Percentiles rank a stretch among this genome's conserved stretches.
Conservation (phyloP, 371 early-diverging fungal genomes). For the Rhizopus arrhizus region DNA sequence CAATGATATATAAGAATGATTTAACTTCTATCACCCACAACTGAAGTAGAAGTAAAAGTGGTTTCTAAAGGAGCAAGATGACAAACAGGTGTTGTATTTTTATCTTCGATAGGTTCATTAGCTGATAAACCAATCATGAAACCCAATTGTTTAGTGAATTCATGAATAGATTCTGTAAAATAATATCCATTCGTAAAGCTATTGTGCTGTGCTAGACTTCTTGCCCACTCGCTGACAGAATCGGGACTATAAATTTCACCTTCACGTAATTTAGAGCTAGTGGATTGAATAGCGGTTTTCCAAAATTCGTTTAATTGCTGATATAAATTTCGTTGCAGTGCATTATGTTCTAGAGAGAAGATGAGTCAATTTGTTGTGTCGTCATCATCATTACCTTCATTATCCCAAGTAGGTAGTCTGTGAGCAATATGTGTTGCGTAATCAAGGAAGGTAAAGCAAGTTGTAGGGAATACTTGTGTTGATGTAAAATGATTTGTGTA, state of each 20-base stretch:
- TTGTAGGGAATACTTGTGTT: conserved; percentile 69
- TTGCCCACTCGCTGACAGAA: conserved; percentile 82
- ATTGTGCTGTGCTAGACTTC: conserved; percentile 64
- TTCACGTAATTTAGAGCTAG: conserved; percentile 71
- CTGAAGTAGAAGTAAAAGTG: conserved; percentile 33
- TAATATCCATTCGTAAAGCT: conserved; percentile 41
- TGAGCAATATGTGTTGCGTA: conserved; percentile 74
- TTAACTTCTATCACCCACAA: conserved; percentile 42
- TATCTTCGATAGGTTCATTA: not conserved
- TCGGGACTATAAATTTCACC: conserved; percentile 76
- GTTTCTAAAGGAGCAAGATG: conserved; percentile 35
- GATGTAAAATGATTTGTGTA: conserved; percentile 88
- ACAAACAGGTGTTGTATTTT: conserved; percentile 19
- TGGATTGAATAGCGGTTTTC: conserved; percentile 73
- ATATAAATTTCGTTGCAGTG: conserved; percentile 66
- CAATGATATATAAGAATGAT: not conserved
- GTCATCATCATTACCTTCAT: conserved; percentile 29
- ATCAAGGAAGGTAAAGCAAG: conserved; percentile 78
- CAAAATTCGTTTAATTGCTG: conserved; percentile 75
- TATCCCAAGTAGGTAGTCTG: conserved; percentile 85
- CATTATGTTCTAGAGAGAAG: conserved; percentile 58
- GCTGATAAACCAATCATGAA: conserved; percentile 62
- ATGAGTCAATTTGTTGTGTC: not conserved
- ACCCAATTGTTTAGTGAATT: conserved; percentile 69
- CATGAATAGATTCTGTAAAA: conserved; percentile 64